phyloP scores from a whole-genome alignment of 1,284 basidiomycete species.

The Sparassis latifolia region DNA sequence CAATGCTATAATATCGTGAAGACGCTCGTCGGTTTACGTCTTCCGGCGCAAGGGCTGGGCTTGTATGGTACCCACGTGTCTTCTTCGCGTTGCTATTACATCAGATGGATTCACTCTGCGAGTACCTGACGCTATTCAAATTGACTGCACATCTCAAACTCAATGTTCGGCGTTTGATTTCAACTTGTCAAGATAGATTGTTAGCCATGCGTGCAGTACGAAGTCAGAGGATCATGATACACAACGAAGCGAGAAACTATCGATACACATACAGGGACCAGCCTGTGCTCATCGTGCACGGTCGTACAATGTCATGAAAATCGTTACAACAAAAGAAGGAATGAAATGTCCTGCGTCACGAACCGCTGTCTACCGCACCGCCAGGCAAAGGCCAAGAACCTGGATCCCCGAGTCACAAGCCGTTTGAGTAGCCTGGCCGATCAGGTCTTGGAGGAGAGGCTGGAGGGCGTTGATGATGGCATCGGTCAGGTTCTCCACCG shows the following conservation, averaged over 20 bases:
- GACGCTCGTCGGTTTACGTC: no score
- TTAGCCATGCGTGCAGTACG: conserved; percentile 21
- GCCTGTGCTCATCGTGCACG: conserved; percentile 15
- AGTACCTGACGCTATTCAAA: no score
- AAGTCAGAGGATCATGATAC: conserved; percentile 15
- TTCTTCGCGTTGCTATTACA: no score
- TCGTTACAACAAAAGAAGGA: conserved; percentile 9
- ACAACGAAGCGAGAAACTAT: conserved; percentile 16
- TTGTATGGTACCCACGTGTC: no score
- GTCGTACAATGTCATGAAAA: conserved; percentile 8
- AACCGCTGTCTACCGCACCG: conserved; percentile 2
- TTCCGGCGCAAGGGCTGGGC: no score
- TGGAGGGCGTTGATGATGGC: conserved; percentile 35
- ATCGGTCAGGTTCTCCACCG: conserved; percentile 43
- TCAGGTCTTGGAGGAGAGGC: conserved; percentile 24
- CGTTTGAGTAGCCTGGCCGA: conserved; percentile 15
- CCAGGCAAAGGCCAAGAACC: conserved; percentile 17
- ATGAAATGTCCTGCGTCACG: conserved; percentile 1
- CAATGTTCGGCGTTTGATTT: no score
- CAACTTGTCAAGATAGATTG: conserved; percentile 8
- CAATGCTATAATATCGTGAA: no score
- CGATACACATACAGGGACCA: conserved; percentile 18
- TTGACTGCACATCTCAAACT: no score
- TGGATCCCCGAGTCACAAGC: conserved; percentile 21
- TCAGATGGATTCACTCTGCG: no score